A percentile compares a stretch with the other conserved stretches of the same genome.
phyloP scores from a whole-genome alignment of 2,329 filamentous ascomycete species.

The Aurifilum marmelostoma region DNA sequence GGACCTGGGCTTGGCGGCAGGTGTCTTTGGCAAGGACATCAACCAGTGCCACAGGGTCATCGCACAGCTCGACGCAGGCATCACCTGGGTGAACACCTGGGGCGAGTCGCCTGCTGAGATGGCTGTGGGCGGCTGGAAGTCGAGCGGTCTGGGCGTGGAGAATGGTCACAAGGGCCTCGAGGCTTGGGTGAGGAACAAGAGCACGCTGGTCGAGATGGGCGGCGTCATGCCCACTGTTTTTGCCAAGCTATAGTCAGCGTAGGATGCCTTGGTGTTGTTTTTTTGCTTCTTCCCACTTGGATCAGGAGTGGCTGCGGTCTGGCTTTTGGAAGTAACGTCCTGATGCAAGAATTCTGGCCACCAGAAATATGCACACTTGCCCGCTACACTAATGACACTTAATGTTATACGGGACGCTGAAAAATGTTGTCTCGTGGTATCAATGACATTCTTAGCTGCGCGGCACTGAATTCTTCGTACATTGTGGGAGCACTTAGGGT shows the following conservation, averaged over 20 bases:
- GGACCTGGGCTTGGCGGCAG: slow-evolving; percentile 77
- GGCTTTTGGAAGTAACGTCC: background rate
- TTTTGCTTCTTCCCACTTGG: too few relatives aligned
- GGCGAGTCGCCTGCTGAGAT: slow-evolving; percentile 91
- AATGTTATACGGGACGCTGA: background rate
- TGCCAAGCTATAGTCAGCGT: slow-evolving; percentile 60
- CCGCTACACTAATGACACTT: background rate
- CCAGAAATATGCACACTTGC: background rate
- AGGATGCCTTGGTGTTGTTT: background rate
- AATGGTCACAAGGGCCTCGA: slow-evolving; percentile 80
- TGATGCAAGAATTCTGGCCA: background rate
- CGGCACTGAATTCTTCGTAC: too few relatives aligned
- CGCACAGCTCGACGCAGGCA: slow-evolving; percentile 74
- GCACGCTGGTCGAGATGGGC: slow-evolving; percentile 82
- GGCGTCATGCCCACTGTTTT: slow-evolving; percentile 74
- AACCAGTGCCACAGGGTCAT: slow-evolving; percentile 74
- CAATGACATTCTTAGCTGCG: too few relatives aligned
- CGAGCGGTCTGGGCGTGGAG: slow-evolving; percentile 85
- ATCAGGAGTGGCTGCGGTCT: background rate
- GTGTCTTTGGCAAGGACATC: slow-evolving; percentile 78
- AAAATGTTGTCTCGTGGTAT: background rate
- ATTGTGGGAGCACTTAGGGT: too few relatives aligned
- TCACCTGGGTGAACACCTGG: slow-evolving; percentile 94
- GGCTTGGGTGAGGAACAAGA: slow-evolving; percentile 86
- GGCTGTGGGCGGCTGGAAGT: slow-evolving; percentile 91